Evolutionary conservation across 495 filamentous ascomycete genomes (phyloP).

Genomic region (Annulohypoxylon stygium): DNA sequence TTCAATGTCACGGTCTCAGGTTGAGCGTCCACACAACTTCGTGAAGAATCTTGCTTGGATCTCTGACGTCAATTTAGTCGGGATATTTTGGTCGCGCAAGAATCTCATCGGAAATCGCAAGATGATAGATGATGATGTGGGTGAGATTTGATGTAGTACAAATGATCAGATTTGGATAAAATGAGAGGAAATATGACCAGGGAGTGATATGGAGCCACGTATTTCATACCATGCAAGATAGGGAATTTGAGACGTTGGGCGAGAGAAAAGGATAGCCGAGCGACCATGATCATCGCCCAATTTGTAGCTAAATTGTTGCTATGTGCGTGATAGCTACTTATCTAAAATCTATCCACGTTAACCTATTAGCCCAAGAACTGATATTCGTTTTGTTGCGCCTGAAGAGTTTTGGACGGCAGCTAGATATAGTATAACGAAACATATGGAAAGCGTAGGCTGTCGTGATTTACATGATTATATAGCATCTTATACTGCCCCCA

Average conservation of each 20-base stretch:
- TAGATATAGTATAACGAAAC: neutral
- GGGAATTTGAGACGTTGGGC: neutral
- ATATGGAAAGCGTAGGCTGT: neutral
- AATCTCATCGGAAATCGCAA: neutral
- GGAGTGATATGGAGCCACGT: neutral
- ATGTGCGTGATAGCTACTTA: neutral
- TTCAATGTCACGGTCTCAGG: neutral
- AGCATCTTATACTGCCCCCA: neutral
- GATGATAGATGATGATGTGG: neutral
- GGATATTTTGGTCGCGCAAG: neutral
- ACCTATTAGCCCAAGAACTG: neutral
- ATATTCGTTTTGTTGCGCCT: neutral
- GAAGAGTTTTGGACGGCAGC: neutral
- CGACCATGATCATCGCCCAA: conserved; percentile 9
- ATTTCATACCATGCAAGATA: conserved; percentile 1
- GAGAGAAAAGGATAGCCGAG: neutral
- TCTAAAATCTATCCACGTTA: conserved; percentile 8
- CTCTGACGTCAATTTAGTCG: neutral
- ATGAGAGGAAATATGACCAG: neutral
- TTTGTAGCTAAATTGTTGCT: neutral
- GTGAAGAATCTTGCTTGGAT: neutral
- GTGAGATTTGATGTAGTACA: neutral
- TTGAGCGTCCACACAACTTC: neutral
- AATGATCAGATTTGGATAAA: neutral
- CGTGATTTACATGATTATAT: conserved; percentile 13